These are phyloP conservation scores for Melocanna baccifera DNA, from an alignment of 176 grass and related monocot species.

Conservation along the genomic window DNA sequence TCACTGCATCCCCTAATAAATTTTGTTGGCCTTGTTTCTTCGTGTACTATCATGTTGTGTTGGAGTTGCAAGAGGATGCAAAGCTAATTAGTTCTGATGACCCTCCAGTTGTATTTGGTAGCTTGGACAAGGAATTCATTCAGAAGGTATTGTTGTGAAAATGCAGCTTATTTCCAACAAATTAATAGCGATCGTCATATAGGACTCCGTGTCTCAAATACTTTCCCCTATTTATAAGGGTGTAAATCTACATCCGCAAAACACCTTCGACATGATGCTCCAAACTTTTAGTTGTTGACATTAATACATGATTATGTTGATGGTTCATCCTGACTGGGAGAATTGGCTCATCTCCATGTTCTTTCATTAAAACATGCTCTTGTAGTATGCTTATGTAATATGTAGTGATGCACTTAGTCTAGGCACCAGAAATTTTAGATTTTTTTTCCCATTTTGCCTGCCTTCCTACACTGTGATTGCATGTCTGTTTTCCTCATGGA, in stretches of 20 bases:
- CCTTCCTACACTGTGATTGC: not conserved
- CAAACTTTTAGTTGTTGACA: not conserved
- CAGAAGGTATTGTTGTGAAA: conserved; percentile 58
- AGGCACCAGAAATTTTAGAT: not conserved
- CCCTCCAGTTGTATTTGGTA: conserved; percentile 73
- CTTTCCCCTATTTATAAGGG: not conserved
- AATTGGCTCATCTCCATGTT: not conserved
- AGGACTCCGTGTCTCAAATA: not conserved
- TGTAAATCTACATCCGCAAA: not conserved
- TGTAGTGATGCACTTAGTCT: not conserved
- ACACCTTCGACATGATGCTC: not conserved
- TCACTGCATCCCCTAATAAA: not conserved
- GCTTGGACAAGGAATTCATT: conserved; percentile 62
- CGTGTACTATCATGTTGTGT: conserved; percentile 66
- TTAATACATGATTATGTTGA: conserved; percentile 5
- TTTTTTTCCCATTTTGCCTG: not conserved
- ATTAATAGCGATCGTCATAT: not conserved
- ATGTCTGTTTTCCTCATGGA: not conserved
- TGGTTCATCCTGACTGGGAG: not conserved
- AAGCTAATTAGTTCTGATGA: conserved; percentile 81
- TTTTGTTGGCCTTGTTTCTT: conserved; percentile 26
- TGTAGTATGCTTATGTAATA: not conserved
- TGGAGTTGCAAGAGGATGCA: conserved; percentile 91
- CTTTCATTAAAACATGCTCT: not conserved
- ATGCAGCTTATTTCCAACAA: conserved; percentile 23